Evolutionary conservation across 495 filamentous ascomycete species (phyloP), one percentile per base, ranked within the genome.

Genomic region (Penicillium mononematosum): DNA sequence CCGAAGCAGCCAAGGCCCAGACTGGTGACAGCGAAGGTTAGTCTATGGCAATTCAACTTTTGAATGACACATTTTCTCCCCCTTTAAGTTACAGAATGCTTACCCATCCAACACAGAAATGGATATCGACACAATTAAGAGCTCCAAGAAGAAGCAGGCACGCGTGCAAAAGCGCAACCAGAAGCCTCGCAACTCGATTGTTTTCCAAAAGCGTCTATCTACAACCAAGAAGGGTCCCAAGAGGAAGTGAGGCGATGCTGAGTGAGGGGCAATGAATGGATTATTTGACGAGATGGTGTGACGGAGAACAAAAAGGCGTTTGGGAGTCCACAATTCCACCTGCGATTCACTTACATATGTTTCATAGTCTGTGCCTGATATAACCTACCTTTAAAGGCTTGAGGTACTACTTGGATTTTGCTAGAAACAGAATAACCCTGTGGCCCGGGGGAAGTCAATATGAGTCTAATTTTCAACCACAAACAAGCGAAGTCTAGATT

Each of bases 171-270:
- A 76, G 69, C 74, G 64, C 55, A 68, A 72, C 50, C 67, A 65
- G 38, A 78, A 75, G 58, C 68, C 68, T 11, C 74, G 72, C 45
- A 66, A 69, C 53, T 74, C 75, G 11, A 80, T 81, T 45, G 71
- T 78, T 27, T 81, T 81, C 51, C 58, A 58, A 41, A 43, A 58
- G 27, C 66, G 61, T 27, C 59, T 58, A 19, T 67, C 62, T 9
- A 74, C 73, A 39, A 34, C 43, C 19, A 74, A 68, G 56, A 69
- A 62, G 47, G 46, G 57, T 20, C 54, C 68, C 4, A 75, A 70
- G 60, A 70, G 56, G 53, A 73, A 70, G 58, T 76, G 59, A 71
- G 45, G 39, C 14, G 17, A 1, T 27, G 25, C 9, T 6, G 5
- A 38, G 16, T 39, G 19, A 38, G n/a, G 32, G 39, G 25, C 25